phyloP scores from a whole-genome alignment of 2,329 filamentous ascomycete species.

The Ciborinia camelliae region DNA sequence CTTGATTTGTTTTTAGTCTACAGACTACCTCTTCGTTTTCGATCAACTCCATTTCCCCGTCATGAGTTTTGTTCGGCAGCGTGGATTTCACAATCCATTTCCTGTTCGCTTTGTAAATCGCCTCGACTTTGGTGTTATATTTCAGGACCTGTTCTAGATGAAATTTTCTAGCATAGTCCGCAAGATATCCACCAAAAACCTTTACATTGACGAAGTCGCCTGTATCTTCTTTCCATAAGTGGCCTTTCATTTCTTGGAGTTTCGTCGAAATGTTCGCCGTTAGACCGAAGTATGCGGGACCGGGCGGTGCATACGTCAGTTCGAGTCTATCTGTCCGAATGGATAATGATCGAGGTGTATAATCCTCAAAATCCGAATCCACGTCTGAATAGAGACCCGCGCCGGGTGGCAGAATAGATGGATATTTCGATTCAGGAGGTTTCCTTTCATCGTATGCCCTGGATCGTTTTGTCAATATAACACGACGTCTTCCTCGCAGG shows the following conservation, averaged over 20 bases:
- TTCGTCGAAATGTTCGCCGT: constrained; percentile 32
- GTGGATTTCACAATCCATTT: constrained; percentile 28
- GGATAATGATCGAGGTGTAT: neutral
- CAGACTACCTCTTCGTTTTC: neutral
- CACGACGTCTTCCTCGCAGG: too few species aligned
- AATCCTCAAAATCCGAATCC: constrained; percentile 5
- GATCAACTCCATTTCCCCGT: constrained; percentile 4
- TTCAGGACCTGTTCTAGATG: constrained; percentile 24
- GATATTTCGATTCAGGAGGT: constrained; percentile 29
- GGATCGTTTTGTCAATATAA: neutral
- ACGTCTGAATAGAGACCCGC: constrained; percentile 23
- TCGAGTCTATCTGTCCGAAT: constrained; percentile 6
- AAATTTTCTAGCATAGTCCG: constrained; percentile 25
- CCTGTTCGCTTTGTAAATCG: constrained; percentile 24
- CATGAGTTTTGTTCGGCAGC: constrained; percentile 20
- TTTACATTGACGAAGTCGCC: constrained; percentile 30
- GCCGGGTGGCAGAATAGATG: constrained; percentile 27
- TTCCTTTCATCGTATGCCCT: constrained; percentile 32
- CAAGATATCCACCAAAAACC: constrained; percentile 29
- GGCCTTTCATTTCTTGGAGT: constrained; percentile 29
- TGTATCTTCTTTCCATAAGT: constrained; percentile 31
- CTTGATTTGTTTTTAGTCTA: neutral
- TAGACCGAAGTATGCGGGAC: constrained; percentile 31
- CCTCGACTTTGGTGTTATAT: constrained; percentile 31
- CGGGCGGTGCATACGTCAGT: constrained; percentile 31